A percentile compares a stretch with the other conserved stretches of the same genome.
phyloP scores from a whole-genome alignment of 116 monocot species.

The Zostera marina region DNA sequence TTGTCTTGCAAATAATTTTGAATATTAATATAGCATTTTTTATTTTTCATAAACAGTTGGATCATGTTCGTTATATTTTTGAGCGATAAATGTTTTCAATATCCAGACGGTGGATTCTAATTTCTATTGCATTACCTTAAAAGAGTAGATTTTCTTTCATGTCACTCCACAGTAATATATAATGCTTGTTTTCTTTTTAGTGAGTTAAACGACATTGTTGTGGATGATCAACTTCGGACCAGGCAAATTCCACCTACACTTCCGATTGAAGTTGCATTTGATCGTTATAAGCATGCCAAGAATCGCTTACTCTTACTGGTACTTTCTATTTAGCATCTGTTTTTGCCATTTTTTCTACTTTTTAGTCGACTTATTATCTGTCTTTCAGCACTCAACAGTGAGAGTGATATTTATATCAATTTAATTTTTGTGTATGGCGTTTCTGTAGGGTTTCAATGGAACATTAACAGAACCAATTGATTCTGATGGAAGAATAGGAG shows the following conservation, averaged over 20 bases:
- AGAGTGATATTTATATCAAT: too few species aligned
- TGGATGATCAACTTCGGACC: conserved; percentile 87
- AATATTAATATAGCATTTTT: too few species aligned
- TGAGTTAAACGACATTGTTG: conserved; percentile 92
- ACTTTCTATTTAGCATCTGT: conserved; percentile 8
- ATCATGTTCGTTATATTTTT: too few species aligned
- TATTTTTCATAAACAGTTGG: too few species aligned
- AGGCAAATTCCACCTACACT: conserved; percentile 81
- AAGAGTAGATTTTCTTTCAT: background rate
- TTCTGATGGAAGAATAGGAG: conserved; percentile 87
- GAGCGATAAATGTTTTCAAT: too few species aligned
- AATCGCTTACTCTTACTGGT: conserved; percentile 90
- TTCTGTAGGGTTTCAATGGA: conserved; percentile 75
- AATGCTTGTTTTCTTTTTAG: conserved; percentile 26
- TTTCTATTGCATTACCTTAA: too few species aligned
- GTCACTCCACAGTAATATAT: background rate
- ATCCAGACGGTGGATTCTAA: too few species aligned
- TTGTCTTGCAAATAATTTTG: too few species aligned
- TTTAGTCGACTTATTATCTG: too few species aligned
- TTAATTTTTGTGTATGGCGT: background rate
- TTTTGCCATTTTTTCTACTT: background rate
- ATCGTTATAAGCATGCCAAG: conserved; percentile 61
- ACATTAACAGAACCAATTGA: conserved; percentile 89
- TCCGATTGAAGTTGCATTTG: conserved; percentile 34
- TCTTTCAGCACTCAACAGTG: too few species aligned